phyloP scores from a whole-genome alignment of 805 yeast species.

The Teunomyces cretensis region DNA sequence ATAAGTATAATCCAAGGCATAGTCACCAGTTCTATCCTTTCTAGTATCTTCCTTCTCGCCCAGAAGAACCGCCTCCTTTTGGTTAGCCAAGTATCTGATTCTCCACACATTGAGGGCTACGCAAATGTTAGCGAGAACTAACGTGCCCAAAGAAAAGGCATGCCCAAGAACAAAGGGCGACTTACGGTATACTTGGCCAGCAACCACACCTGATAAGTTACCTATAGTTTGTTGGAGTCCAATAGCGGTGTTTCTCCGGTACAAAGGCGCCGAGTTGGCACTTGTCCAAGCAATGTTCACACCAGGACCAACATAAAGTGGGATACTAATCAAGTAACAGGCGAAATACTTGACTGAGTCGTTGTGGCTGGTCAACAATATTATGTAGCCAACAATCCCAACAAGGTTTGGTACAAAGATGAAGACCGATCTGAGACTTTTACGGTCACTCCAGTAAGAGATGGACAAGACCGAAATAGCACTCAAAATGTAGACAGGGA shows the following conservation, averaged over 20 bases:
- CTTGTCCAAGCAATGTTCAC: slow-evolving; percentile 45
- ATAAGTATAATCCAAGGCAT: slow-evolving; percentile 21
- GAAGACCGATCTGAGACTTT: slow-evolving; percentile 29
- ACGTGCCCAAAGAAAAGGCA: slow-evolving; percentile 38
- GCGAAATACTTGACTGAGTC: slow-evolving; percentile 38
- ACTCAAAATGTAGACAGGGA: slow-evolving; percentile 38
- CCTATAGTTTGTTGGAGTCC: slow-evolving; percentile 46
- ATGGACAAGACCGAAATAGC: slow-evolving; percentile 23
- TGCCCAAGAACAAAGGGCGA: slow-evolving; percentile 42
- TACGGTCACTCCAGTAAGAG: slow-evolving; percentile 27
- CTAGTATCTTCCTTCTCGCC: slow-evolving; percentile 19
- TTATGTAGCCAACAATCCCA: slow-evolving; percentile 31
- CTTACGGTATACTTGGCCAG: slow-evolving; percentile 42
- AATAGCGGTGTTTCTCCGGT: slow-evolving; percentile 42
- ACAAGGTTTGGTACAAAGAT: slow-evolving; percentile 22
- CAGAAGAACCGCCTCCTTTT: slow-evolving; percentile 12
- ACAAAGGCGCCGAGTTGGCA: slow-evolving; percentile 41
- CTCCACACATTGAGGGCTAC: slow-evolving; percentile 15
- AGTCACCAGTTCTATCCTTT: slow-evolving; percentile 19
- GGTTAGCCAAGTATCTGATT: slow-evolving; percentile 8
- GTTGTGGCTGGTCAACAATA: slow-evolving; percentile 25
- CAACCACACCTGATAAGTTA: slow-evolving; percentile 45
- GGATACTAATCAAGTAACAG: slow-evolving; percentile 32
- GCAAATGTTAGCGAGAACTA: slow-evolving; percentile 18
- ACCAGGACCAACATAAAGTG: slow-evolving; percentile 38